These are phyloP conservation scores for Cytospora mali DNA, from an alignment of 2,329 filamentous ascomycete species.

Conservation along the genomic window DNA sequence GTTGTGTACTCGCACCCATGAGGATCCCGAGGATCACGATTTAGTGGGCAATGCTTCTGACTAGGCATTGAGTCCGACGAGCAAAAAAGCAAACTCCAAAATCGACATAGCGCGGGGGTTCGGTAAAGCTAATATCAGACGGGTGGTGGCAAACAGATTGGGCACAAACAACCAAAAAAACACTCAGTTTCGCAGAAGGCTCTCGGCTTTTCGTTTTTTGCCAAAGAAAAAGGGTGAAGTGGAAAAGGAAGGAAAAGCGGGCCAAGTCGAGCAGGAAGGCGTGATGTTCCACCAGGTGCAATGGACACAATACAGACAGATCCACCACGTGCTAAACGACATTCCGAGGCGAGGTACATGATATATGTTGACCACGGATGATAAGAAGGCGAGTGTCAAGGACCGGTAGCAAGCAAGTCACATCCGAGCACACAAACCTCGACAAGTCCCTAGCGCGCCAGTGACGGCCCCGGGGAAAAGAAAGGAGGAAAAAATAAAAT, in stretches of 20 bases:
- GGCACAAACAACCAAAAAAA: too few species aligned
- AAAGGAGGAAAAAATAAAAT: too few species aligned
- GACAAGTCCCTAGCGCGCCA: not conserved
- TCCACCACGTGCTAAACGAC: not conserved
- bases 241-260: too few species aligned
- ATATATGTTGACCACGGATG: not conserved
- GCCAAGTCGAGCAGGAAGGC: not conserved
- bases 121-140: not conserved
- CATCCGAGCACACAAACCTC: not conserved
- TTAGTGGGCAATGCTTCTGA: not conserved
- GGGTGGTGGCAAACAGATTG: not conserved
- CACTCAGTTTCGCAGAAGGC: not conserved
- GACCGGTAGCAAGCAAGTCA: not conserved
- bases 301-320: not conserved
- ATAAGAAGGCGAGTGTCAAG: not conserved
- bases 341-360: not conserved
- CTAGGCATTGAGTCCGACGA: not conserved
- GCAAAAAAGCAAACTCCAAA: not conserved
- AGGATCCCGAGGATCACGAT: not conserved
- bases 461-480: not conserved
- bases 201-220: not conserved
- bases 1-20: not conserved
- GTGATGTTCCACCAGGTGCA: not conserved
- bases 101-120: not conserved
- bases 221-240: not conserved